A percentile compares a stretch with the other conserved stretches of the same genome.
Conservation (phyloP, 495 filamentous ascomycete genomes). For the Hypoxylon fragiforme region DNA sequence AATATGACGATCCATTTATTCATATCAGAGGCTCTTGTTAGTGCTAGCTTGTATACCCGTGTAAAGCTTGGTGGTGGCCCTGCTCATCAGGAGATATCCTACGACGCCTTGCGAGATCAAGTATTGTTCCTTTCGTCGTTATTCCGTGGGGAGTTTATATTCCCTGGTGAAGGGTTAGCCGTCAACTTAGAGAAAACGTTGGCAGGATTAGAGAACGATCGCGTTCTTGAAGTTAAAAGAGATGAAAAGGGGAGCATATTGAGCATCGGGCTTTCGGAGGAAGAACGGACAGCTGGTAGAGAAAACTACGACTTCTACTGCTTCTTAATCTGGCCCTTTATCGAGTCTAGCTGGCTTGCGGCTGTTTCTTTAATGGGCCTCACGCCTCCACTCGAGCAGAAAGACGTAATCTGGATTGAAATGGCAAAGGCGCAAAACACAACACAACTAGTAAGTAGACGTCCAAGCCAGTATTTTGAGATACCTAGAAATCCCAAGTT, state of each 20-base stretch:
- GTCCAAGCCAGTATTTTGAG: no score
- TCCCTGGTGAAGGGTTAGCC: slow-evolving; percentile 79
- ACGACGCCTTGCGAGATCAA: slow-evolving; percentile 68
- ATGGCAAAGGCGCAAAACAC: slow-evolving; percentile 75
- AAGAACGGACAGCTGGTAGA: slow-evolving; percentile 74
- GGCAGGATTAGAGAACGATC: slow-evolving; percentile 72
- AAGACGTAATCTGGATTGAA: slow-evolving; percentile 74
- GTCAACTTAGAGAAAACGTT: slow-evolving; percentile 81
- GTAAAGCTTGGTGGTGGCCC: slow-evolving; percentile 88
- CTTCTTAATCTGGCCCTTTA: slow-evolving; percentile 97
- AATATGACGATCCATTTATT: slow-evolving; percentile 99
- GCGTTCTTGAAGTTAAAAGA: slow-evolving; percentile 71
- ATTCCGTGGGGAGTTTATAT: slow-evolving; percentile 97
- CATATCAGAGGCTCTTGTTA: slow-evolving; percentile 86
- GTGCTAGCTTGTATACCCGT: slow-evolving; percentile 82
- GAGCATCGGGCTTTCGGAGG: slow-evolving; percentile 71
- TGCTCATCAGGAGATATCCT: slow-evolving; percentile 75
- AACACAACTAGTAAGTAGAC: slow-evolving; percentile 77
- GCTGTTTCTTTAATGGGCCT: slow-evolving; percentile 84
- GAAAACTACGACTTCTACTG: slow-evolving; percentile 99
- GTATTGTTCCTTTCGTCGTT: slow-evolving; percentile 88
- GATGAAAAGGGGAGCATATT: slow-evolving; percentile 58
- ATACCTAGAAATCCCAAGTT: no score
- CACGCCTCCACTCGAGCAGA: slow-evolving; percentile 66
- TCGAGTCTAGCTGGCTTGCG: slow-evolving; percentile 90